A percentile compares a stretch with the other conserved stretches of the same genome.
Evolutionary conservation across 2,329 filamentous ascomycete species (phyloP).

Genomic region (Phaeosphaeria sp.): DNA sequence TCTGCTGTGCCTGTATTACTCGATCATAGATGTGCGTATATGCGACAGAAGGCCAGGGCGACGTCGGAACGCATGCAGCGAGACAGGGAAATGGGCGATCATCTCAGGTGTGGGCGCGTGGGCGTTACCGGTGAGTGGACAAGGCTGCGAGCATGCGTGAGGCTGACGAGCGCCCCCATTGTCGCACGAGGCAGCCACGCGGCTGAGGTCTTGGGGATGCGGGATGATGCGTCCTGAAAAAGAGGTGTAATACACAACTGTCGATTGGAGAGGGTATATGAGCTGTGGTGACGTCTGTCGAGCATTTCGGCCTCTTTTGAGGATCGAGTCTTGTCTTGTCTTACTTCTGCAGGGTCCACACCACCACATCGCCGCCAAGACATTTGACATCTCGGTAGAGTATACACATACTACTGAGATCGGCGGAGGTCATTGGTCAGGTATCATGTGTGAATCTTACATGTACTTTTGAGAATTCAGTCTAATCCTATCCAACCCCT

Average conservation of each 20-base stretch:
- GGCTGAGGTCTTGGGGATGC: neutral
- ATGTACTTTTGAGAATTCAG: neutral
- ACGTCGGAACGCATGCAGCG: neutral
- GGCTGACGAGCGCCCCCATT: slow-evolving; percentile 11
- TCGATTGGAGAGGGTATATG: neutral
- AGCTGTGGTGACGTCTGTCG: neutral
- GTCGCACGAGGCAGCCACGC: slow-evolving; percentile 3
- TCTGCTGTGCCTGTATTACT: neutral
- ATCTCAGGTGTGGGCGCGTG: slow-evolving; percentile 13
- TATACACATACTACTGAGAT: neutral
- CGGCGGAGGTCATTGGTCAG: neutral
- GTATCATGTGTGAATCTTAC: neutral
- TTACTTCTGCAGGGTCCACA: neutral
- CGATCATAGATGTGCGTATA: neutral
- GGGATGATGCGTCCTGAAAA: neutral
- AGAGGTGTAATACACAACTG: neutral
- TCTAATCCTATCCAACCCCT: neutral
- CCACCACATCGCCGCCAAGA: neutral
- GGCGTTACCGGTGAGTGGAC: slow-evolving; percentile 13
- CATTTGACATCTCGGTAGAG: neutral
- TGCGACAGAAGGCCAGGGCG: neutral
- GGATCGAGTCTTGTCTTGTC: neutral
- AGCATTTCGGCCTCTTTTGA: neutral
- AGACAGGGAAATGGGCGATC: slow-evolving; percentile 7
- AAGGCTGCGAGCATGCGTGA: slow-evolving; percentile 15